Percentiles rank a stretch among this genome's conserved stretches.
Evolutionary conservation across 2,329 filamentous ascomycete species (phyloP).

Genomic region (Xylariaceae sp.): DNA sequence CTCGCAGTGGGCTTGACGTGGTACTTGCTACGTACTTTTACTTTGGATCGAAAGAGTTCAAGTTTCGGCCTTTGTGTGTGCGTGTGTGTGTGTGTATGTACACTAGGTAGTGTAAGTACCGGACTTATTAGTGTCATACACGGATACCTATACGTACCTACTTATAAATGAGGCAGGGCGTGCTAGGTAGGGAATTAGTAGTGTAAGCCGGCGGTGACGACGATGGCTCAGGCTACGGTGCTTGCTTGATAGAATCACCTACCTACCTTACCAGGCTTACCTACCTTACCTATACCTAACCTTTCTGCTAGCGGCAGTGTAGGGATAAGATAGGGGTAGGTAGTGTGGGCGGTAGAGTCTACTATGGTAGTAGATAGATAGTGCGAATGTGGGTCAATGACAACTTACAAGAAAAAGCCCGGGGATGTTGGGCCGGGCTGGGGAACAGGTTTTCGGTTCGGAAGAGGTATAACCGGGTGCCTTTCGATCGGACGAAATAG

Average conservation of each 20-base stretch:
- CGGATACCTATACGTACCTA: too few species aligned
- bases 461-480: neutral
- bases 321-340: too few species aligned
- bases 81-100: too few species aligned
- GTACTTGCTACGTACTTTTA: neutral
- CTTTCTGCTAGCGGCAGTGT: too few species aligned
- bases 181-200: too few species aligned
- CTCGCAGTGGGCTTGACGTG: conserved; percentile 7
- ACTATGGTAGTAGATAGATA: neutral
- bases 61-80: neutral
- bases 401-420: neutral
- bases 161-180: too few species aligned
- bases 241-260: too few species aligned
- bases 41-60: neutral
- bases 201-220: too few species aligned
- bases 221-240: too few species aligned
- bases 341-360: too few species aligned
- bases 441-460: neutral
- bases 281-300: too few species aligned
- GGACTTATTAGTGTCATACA: neutral
- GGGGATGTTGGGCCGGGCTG: neutral
- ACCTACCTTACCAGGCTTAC: too few species aligned
- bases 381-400: neutral
- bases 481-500: neutral
- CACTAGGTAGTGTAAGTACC: neutral